These are phyloP conservation scores for Curvularia verruculosa DNA, from an alignment of 2,329 filamentous ascomycete genomes.

Conservation along the genomic window DNA sequence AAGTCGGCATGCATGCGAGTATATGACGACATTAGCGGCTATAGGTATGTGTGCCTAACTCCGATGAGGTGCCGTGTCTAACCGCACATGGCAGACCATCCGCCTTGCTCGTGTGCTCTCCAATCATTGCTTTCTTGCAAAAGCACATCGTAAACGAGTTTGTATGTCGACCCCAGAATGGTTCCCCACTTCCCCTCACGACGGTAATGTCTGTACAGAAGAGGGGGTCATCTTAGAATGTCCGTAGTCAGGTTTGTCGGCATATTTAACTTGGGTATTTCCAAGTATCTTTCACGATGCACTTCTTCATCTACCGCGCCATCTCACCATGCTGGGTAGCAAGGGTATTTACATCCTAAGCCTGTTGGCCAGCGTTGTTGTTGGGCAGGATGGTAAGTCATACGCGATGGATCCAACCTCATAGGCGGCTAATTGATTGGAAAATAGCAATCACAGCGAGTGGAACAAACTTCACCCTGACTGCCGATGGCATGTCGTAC, in stretches of 20 bases:
- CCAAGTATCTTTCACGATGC: background rate
- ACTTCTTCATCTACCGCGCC: background rate
- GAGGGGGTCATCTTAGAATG: constrained; percentile 10
- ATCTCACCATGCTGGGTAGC: constrained; percentile 8
- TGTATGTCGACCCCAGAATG: constrained; percentile 18
- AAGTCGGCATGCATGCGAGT: background rate
- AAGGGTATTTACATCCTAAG: constrained; percentile 20
- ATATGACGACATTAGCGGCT: constrained; percentile 6
- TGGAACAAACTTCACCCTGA: constrained; percentile 63
- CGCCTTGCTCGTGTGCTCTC: background rate
- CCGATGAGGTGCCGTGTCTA: background rate
- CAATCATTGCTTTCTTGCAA: constrained; percentile 18
- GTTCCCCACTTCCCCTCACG: constrained; percentile 28
- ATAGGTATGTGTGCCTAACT: background rate
- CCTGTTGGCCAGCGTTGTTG: constrained; percentile 19
- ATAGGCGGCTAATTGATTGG: constrained; percentile 4
- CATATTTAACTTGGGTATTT: constrained; percentile 11
- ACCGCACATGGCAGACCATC: constrained; percentile 1
- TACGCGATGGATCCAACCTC: background rate
- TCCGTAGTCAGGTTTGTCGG: constrained; percentile 4
- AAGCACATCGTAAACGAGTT: constrained; percentile 3
- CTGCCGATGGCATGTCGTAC: constrained; percentile 64
- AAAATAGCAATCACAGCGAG: constrained; percentile 60
- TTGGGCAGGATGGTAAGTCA: constrained; percentile 26
- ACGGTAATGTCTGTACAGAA: constrained; percentile 4